These are phyloP conservation scores for Hibiscus trionum DNA, from an alignment of 345 rosid genomes.

Conservation along the genomic window DNA sequence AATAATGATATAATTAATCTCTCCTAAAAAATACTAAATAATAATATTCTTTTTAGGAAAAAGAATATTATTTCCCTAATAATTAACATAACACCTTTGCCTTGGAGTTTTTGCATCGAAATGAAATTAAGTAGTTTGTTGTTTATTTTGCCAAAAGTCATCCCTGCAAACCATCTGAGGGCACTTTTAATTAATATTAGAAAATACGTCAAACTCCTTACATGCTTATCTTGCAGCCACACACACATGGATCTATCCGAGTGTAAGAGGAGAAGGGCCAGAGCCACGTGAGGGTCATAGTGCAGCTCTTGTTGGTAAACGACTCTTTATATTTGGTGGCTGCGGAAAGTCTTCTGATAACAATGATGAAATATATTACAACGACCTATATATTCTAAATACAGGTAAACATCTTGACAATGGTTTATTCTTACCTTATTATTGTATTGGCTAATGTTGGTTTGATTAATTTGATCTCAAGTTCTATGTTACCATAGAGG, in stretches of 20 bases:
- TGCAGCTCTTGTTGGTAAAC: slow-evolving; percentile 91
- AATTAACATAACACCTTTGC: background rate
- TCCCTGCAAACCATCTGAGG: background rate
- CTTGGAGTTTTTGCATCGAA: background rate
- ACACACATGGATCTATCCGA: slow-evolving; percentile 81
- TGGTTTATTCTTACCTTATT: background rate
- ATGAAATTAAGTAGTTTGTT: background rate
- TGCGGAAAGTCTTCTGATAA: slow-evolving; percentile 64
- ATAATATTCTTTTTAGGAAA: too few species aligned
- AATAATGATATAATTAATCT: too few species aligned
- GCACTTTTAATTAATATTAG: background rate
- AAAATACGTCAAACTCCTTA: background rate
- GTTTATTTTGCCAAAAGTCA: background rate
- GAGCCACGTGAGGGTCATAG: slow-evolving; percentile 94
- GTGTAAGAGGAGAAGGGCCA: slow-evolving; percentile 89
- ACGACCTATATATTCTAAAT: slow-evolving; percentile 76
- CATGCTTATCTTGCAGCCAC: slow-evolving; percentile 43
- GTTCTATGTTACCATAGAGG: background rate
- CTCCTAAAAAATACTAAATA: too few species aligned
- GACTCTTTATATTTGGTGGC: slow-evolving; percentile 90
- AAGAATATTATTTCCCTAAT: too few species aligned
- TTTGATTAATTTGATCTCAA: background rate
- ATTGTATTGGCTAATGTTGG: background rate
- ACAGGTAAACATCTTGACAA: slow-evolving; percentile 46
- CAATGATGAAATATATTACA: slow-evolving; percentile 73